Evolutionary conservation across 179 eudicot species (phyloP).

Genomic region (Silene coronaria): DNA sequence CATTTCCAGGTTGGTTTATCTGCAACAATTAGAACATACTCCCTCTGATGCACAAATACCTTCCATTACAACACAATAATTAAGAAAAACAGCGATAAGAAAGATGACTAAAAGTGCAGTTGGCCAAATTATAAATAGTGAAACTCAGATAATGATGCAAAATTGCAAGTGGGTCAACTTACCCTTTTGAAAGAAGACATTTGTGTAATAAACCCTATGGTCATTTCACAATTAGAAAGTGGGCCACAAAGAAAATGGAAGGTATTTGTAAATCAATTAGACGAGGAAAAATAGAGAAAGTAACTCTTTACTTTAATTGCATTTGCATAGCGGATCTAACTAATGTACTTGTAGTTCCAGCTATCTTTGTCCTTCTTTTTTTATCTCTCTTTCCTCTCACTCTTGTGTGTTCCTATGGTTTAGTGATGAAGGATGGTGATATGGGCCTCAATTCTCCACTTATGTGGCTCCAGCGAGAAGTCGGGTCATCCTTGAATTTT

Average conservation of each 20-base stretch:
- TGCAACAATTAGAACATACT: background rate
- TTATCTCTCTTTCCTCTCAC: background rate
- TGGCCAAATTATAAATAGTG: too few relatives aligned
- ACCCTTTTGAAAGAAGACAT: too few relatives aligned
- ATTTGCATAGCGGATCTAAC: conserved; percentile 9
- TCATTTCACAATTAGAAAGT: too few relatives aligned
- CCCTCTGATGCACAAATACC: background rate
- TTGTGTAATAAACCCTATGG: too few relatives aligned
- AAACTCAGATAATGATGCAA: too few relatives aligned
- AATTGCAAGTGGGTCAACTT: background rate
- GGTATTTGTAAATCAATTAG: background rate
- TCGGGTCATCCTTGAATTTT: conserved; percentile 33
- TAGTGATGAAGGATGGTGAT: conserved; percentile 37
- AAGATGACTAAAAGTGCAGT: too few relatives aligned
- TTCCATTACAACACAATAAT: background rate
- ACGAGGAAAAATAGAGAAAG: background rate
- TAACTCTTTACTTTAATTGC: background rate
- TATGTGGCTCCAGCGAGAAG: conserved; percentile 41
- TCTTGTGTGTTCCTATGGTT: conserved; percentile 2
- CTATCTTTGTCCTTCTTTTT: conserved; percentile 5
- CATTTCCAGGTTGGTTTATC: conserved; percentile 28
- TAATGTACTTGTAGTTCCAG: background rate
- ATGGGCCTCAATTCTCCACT: conserved; percentile 35
- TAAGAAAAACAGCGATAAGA: too few relatives aligned
- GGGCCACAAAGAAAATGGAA: too few relatives aligned